phyloP scores from a whole-genome alignment of 495 filamentous ascomycete species.

The Penicillium taxi region DNA sequence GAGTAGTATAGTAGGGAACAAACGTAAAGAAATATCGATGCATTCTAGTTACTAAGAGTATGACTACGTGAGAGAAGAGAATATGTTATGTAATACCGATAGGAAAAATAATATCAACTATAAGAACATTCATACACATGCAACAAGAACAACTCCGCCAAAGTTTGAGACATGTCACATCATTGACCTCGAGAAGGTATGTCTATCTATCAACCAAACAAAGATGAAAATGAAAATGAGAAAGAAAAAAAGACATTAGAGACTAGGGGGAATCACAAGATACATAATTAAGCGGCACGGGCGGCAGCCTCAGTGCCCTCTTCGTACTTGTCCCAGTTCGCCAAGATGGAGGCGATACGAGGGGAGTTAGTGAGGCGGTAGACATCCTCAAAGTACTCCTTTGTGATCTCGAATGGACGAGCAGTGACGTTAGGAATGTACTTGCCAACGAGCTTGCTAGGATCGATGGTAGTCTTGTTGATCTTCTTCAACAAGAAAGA shows the following conservation, averaged over 20 bases:
- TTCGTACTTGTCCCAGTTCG: slow-evolving; percentile 71
- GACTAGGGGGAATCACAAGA: slow-evolving; percentile 18
- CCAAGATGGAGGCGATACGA: slow-evolving; percentile 80
- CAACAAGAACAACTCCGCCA: slow-evolving; percentile 12
- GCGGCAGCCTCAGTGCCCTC: slow-evolving; percentile 29
- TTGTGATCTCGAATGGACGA: slow-evolving; percentile 86
- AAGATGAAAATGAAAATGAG: no score
- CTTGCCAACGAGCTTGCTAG: slow-evolving; percentile 91
- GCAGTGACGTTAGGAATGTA: slow-evolving; percentile 99
- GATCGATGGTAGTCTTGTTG: slow-evolving; percentile 95
- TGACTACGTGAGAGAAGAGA: no score
- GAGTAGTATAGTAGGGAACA: no score
- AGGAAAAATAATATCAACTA: background rate
- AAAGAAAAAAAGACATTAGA: slow-evolving; percentile 16
- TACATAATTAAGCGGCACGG: slow-evolving; percentile 10
- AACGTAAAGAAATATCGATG: no score
- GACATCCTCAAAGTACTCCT: slow-evolving; percentile 99
- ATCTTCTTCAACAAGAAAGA: slow-evolving; percentile 98
- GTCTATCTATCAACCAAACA: slow-evolving; percentile 20
- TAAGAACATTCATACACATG: slow-evolving; percentile 11
- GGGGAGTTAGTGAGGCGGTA: slow-evolving; percentile 89
- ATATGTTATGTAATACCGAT: no score
- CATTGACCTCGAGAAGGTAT: slow-evolving; percentile 17
- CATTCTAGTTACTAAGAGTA: no score
- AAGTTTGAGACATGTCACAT: slow-evolving; percentile 24